These are phyloP conservation scores for Crithidia acanthocephali DNA, from an alignment of 208 protist genomes.

Conservation along the genomic window DNA sequence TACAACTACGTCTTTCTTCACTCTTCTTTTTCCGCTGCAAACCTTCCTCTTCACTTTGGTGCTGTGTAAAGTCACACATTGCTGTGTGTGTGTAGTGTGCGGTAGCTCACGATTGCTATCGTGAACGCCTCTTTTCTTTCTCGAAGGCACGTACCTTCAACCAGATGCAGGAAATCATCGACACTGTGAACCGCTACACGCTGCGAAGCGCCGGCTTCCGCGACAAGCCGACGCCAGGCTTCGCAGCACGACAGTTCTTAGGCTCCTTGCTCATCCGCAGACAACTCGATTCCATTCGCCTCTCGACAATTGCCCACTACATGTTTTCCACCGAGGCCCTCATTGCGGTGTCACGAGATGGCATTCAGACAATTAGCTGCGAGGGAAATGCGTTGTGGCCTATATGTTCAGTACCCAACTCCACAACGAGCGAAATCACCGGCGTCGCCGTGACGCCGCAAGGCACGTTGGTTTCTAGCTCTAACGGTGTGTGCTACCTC, in stretches of 20 bases:
- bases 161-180: constrained; percentile 71
- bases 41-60: too few relatives aligned
- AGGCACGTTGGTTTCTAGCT: constrained; percentile 33
- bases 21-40: too few relatives aligned
- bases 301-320: constrained; percentile 51
- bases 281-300: constrained; percentile 54
- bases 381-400: constrained; percentile 50
- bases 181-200: constrained; percentile 65
- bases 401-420: constrained; percentile 31
- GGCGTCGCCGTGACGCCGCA: constrained; percentile 44
- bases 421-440: constrained; percentile 56
- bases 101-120: too few relatives aligned
- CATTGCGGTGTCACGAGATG: constrained; percentile 65
- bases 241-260: constrained; percentile 55
- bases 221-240: constrained; percentile 41
- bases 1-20: too few relatives aligned
- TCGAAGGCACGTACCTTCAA: too few relatives aligned
- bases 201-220: constrained; percentile 30
- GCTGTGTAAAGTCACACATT: too few relatives aligned
- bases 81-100: too few relatives aligned
- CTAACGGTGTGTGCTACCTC: constrained; percentile 33
- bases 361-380: constrained; percentile 66
- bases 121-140: neutral
- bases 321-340: constrained; percentile 68
- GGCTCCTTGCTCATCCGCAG: constrained; percentile 42